Evolutionary conservation across 2,329 filamentous ascomycete genomes (phyloP), one percentile per base, ranked within the genome.

Genomic region (Exophiala sideris): DNA sequence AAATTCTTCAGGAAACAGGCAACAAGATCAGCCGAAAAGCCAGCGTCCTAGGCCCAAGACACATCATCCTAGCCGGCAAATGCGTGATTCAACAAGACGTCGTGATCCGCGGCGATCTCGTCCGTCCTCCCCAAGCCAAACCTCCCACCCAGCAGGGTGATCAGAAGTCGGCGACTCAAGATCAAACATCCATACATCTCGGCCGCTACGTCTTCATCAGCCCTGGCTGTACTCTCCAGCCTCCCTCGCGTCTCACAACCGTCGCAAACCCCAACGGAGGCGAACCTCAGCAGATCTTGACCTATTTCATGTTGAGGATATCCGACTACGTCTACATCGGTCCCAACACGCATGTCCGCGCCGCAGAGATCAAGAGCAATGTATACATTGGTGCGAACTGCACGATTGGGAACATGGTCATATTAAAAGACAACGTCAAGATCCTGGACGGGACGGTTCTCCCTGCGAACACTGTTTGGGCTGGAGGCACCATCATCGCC

Each of bases 11-110:
- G 91, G 92, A 97, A 74, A 96, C 91, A 2, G 94, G 94, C 63
- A 99, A 99, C 81, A 97, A 97, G 76, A 94, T 99, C 66, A 92
- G 91, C 36, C 89, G 94, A 62, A 90, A 90, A 64, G 89, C 90
- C 58, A 86, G 87, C 68, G 89, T 99, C 64, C 88, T 95, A 67
- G 94, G 94, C 66, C 96, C 92, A 18, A 91, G 95, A 65, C 95
- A 97, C 74, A 97, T 99, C 73, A 96, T 96, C 73, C 87, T 99
- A 1, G 94, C 91, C 64, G 94, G 94, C 60, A 95, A 90, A 73
- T 95, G 91, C 1, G 90, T 97, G 59, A 95, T 99, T 67, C 91
- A 96, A 79, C 87, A 91, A 59, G 91, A 96, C 68, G 92, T 91
- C 65, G 91, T 94, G 72, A 90, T 99, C 68, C 87, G 94, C 45